A percentile compares a stretch with the other conserved stretches of the same genome.
These are phyloP conservation scores for Coniochaeta hoffmannii DNA, from an alignment of 2,329 filamentous ascomycete species.

Conservation along the genomic window DNA sequence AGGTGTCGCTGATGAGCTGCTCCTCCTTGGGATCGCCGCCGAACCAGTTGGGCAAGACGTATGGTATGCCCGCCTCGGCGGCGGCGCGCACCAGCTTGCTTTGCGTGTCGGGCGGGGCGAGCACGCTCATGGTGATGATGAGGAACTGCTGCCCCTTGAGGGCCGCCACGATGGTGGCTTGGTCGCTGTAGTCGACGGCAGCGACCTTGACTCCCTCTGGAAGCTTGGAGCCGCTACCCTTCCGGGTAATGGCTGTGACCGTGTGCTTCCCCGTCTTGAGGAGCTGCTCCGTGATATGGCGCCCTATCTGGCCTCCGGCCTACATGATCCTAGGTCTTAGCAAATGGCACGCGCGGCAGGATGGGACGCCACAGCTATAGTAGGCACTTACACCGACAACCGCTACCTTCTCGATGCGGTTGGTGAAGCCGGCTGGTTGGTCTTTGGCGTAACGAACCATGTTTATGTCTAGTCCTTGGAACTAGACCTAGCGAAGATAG, in stretches of 20 bases:
- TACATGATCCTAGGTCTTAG: constrained; percentile 5
- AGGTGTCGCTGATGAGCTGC: constrained; percentile 13
- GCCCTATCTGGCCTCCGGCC: constrained; percentile 16
- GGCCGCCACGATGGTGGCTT: constrained; percentile 12
- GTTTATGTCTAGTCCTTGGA: too few relatives aligned
- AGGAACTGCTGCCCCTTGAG: constrained; percentile 26
- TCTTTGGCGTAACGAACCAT: too few relatives aligned
- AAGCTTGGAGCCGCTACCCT: constrained; percentile 30
- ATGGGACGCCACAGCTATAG: not conserved
- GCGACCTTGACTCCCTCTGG: constrained; percentile 29
- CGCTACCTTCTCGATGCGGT: constrained; percentile 16
- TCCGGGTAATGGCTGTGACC: constrained; percentile 42
- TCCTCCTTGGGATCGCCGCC: constrained; percentile 16
- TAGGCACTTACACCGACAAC: constrained; percentile 16
- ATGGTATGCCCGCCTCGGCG: constrained; percentile 32
- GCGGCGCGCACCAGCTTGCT: constrained; percentile 34
- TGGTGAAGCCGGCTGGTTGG: constrained; percentile 4
- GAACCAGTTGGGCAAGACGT: constrained; percentile 36
- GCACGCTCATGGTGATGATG: constrained; percentile 30
- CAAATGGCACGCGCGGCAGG: not conserved
- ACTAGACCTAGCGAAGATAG: too few relatives aligned
- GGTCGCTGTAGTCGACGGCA: constrained; percentile 28
- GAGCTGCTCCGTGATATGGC: constrained; percentile 22
- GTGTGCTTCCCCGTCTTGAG: constrained; percentile 35
- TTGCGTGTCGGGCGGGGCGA: constrained; percentile 27